A percentile compares a stretch with the other conserved stretches of the same genome.
These are phyloP conservation scores for Cyberlindnera euphorbiae DNA, from an alignment of 805 yeast species.

Conservation along the genomic window DNA sequence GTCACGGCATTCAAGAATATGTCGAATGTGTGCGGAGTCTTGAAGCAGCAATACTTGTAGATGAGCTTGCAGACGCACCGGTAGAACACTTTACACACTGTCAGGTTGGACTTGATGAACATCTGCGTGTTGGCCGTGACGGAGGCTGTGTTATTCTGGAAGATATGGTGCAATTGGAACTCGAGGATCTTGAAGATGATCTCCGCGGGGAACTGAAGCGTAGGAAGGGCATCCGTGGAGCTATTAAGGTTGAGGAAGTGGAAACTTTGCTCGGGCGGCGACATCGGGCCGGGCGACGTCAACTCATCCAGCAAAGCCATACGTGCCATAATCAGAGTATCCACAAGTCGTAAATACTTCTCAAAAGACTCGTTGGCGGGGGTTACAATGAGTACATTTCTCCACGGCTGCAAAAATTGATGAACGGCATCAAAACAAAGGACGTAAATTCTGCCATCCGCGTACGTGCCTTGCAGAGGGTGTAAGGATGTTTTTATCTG, in stretches of 20 bases:
- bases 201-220: slow-evolving; percentile 43
- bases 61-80: slow-evolving; percentile 52
- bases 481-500: no score
- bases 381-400: no score
- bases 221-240: background rate
- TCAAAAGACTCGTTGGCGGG: no score
- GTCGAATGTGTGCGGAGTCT: slow-evolving; percentile 77
- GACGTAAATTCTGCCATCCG: no score
- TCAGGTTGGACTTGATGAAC: slow-evolving; percentile 47
- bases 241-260: background rate
- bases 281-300: background rate
- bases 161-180: slow-evolving; percentile 45
- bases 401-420: no score
- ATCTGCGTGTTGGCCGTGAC: slow-evolving; percentile 46
- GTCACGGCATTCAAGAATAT: slow-evolving; percentile 55
- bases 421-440: slow-evolving; percentile 1
- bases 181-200: slow-evolving; percentile 51
- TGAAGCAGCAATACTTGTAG: slow-evolving; percentile 66
- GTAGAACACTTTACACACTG: slow-evolving; percentile 55
- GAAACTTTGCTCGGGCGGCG: background rate
- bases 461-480: no score
- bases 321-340: no score
- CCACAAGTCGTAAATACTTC: no score
- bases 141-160: slow-evolving; percentile 45
- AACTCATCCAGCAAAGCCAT: no score